Evolutionary conservation across 2,329 filamentous ascomycete species (phyloP).

Genomic region (Botryosphaeria agaves): DNA sequence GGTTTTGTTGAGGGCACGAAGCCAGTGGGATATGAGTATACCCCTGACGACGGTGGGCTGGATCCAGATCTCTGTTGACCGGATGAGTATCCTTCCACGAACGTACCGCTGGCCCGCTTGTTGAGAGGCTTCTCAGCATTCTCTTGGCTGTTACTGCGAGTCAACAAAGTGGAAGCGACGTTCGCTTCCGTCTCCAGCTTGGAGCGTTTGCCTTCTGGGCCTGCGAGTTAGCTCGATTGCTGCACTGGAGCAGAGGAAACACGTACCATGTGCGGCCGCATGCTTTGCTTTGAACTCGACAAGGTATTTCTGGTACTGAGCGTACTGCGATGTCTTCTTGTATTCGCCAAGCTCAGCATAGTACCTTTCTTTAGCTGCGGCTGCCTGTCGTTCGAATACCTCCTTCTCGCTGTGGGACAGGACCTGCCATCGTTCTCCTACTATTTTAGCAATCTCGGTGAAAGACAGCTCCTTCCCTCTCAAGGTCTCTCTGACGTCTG

Average conservation of each 20-base stretch:
- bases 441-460: constrained; percentile 67
- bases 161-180: too few species aligned
- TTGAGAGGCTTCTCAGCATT: constrained; percentile 10
- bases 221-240: not conserved
- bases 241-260: constrained; percentile 5
- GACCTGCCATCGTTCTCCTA: constrained; percentile 69
- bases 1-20: not conserved
- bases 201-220: constrained; percentile 23
- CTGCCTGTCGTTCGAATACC: constrained; percentile 53
- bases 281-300: constrained; percentile 65
- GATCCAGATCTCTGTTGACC: constrained; percentile 10
- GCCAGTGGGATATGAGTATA: not conserved
- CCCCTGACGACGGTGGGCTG: constrained; percentile 10
- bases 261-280: constrained; percentile 18
- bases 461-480: constrained; percentile 64
- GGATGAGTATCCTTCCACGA: constrained; percentile 7
- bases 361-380: constrained; percentile 58
- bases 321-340: constrained; percentile 57
- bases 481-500: constrained; percentile 60
- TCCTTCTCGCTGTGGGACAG: constrained; percentile 50
- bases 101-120: constrained; percentile 13
- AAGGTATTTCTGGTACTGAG: constrained; percentile 53
- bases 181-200: constrained; percentile 22
- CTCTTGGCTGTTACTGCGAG: constrained; percentile 14
- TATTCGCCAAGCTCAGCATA: constrained; percentile 56